These are phyloP conservation scores for Meripilus lineatus DNA, from an alignment of 1,284 basidiomycete species.

Conservation along the genomic window DNA sequence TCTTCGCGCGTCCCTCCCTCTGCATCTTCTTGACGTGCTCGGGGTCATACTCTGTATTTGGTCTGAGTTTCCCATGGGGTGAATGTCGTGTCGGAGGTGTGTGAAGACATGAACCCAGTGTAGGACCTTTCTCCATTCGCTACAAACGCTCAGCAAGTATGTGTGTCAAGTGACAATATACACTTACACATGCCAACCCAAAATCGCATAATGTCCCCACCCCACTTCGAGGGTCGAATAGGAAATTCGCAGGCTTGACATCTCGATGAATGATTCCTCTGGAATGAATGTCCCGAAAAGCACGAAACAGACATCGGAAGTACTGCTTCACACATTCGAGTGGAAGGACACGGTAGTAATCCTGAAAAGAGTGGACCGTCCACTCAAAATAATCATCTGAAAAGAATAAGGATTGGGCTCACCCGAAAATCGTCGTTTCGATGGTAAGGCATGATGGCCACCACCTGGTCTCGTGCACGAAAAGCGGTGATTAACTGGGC, in stretches of 20 bases:
- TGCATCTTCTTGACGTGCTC: conserved; percentile 46
- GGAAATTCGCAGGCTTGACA: conserved; percentile 97
- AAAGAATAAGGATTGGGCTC: conserved; percentile 23
- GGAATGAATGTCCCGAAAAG: conserved; percentile 86
- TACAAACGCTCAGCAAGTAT: conserved; percentile 25
- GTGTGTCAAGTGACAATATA: background rate
- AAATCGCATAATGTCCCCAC: conserved; percentile 93
- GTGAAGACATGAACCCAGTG: conserved; percentile 67
- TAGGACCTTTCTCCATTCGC: conserved; percentile 52
- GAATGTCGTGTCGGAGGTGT: conserved; percentile 51
- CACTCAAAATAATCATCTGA: conserved; percentile 3
- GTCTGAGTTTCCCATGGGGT: conserved; percentile 62
- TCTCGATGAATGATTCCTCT: conserved; percentile 93
- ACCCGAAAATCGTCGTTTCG: conserved; percentile 92
- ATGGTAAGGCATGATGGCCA: conserved; percentile 94
- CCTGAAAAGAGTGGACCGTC: conserved; percentile 36
- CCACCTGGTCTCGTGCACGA: conserved; percentile 87
- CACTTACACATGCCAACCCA: conserved; percentile 83
- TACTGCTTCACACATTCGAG: conserved; percentile 80
- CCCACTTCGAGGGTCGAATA: conserved; percentile 85
- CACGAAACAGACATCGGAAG: conserved; percentile 88
- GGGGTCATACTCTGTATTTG: conserved; percentile 35
- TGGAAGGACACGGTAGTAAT: conserved; percentile 70
- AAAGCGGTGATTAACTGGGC: conserved; percentile 96
- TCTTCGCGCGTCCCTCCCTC: conserved; percentile 60